Percentiles rank a stretch among this genome's conserved stretches.
These are phyloP conservation scores for Gleditsia sinensis DNA, from an alignment of 306 rosid genomes.

Conservation along the genomic window DNA sequence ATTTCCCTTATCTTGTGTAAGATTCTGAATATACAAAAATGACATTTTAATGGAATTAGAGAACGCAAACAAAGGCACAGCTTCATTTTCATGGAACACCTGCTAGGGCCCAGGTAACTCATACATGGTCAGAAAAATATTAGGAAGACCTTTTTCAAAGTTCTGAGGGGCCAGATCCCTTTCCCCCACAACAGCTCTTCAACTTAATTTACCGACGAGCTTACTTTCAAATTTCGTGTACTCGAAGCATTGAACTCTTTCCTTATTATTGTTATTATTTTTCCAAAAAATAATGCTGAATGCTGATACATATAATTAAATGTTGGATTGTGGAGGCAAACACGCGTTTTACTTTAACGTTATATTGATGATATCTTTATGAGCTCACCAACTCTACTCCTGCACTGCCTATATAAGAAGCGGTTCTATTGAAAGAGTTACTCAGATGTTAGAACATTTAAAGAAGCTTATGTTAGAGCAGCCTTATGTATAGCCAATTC, in stretches of 20 bases:
- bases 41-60: not conserved
- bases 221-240: conserved; percentile 45
- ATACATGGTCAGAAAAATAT: no score
- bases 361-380: not conserved
- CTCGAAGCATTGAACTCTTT: conserved; percentile 42
- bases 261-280: no score
- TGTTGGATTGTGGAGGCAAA: conserved; percentile 28
- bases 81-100: conserved; percentile 45
- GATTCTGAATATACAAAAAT: not conserved
- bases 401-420: not conserved
- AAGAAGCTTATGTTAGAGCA: not conserved
- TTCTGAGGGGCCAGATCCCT: conserved; percentile 29
- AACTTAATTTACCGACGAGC: conserved; percentile 25
- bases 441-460: not conserved
- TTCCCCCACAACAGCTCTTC: conserved; percentile 1
- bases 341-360: not conserved
- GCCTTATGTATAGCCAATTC: no score
- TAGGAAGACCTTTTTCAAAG: no score
- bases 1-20: conserved; percentile 6
- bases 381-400: not conserved
- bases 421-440: not conserved
- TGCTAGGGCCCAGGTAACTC: no score
- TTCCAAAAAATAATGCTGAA: no score
- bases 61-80: conserved; percentile 33
- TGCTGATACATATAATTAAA: no score